phyloP scores from a whole-genome alignment of 1,284 basidiomycete species.

The Coniophora puteana region DNA sequence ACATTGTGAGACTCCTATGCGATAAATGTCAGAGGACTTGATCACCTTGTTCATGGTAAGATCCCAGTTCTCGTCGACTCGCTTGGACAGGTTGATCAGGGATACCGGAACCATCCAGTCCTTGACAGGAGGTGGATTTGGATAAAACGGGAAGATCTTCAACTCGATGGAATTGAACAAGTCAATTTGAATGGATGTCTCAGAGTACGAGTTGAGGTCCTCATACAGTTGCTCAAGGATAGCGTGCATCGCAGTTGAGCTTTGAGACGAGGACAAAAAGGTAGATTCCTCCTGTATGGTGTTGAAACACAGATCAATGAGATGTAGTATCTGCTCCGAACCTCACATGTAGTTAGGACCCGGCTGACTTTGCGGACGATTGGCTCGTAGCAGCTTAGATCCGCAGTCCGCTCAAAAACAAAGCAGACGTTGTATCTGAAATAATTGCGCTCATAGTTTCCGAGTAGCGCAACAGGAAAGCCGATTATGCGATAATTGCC shows the following conservation, averaged over 20 bases:
- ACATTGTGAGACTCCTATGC: constrained; percentile 5
- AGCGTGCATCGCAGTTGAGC: constrained; percentile 71
- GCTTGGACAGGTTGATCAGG: constrained; percentile 77
- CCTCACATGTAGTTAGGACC: constrained; percentile 86
- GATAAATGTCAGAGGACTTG: neutral
- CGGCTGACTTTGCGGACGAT: constrained; percentile 93
- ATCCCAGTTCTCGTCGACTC: constrained; percentile 94
- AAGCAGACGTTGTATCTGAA: constrained; percentile 97
- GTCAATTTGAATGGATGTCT: constrained; percentile 88
- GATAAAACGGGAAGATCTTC: constrained; percentile 95
- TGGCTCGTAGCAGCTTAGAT: constrained; percentile 93
- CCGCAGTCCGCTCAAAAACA: constrained; percentile 88
- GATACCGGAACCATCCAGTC: constrained; percentile 97
- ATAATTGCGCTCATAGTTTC: constrained; percentile 78
- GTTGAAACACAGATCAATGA: constrained; percentile 8
- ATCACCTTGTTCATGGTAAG: constrained; percentile 86
- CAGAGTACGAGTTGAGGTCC: constrained; percentile 95
- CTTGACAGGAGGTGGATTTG: constrained; percentile 85
- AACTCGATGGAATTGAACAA: constrained; percentile 90
- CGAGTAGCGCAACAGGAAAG: constrained; percentile 77
- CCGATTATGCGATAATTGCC: constrained; percentile 81
- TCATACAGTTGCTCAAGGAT: constrained; percentile 97
- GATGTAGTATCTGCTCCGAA: constrained; percentile 33
- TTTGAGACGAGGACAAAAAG: constrained; percentile 78
- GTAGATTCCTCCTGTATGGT: constrained; percentile 75